Conservation (phyloP, 1,139 yeast genomes). For the Candida buenavistaensis region DNA sequence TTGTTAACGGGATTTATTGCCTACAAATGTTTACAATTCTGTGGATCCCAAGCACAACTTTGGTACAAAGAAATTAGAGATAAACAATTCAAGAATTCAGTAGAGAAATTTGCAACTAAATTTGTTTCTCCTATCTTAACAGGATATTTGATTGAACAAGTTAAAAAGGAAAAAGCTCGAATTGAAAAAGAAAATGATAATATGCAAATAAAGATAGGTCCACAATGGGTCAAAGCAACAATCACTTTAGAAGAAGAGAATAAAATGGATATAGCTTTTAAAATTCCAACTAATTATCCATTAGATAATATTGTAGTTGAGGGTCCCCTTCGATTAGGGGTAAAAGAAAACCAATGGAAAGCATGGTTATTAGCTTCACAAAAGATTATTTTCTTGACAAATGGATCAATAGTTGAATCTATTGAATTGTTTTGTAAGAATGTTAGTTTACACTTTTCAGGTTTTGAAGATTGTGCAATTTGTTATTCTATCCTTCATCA, state of each 20-base stretch:
- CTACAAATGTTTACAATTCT: constrained; percentile 54
- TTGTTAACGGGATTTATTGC: constrained; percentile 53
- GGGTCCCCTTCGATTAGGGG: constrained; percentile 83
- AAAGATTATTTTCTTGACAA: constrained; percentile 67
- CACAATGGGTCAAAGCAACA: constrained; percentile 70
- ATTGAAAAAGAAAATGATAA: constrained; percentile 53
- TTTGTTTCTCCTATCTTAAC: constrained; percentile 68
- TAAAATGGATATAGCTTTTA: constrained; percentile 69
- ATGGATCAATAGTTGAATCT: constrained; percentile 82
- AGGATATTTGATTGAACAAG: constrained; percentile 55
- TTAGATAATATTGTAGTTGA: constrained; percentile 49
- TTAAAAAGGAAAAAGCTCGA: constrained; percentile 38
- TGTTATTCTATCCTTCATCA: constrained; percentile 90
- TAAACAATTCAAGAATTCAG: constrained; percentile 52
- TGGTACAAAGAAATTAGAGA: constrained; percentile 73
- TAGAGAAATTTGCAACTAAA: constrained; percentile 63
- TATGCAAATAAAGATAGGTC: constrained; percentile 53
- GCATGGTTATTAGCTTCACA: constrained; percentile 94
- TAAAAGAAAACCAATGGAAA: constrained; percentile 90
- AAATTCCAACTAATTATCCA: constrained; percentile 32
- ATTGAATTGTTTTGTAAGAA: constrained; percentile 79
- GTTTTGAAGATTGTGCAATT: constrained; percentile 95
- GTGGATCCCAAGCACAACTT: constrained; percentile 66
- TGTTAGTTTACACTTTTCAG: constrained; percentile 80
- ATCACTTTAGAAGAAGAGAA: constrained; percentile 87